These are phyloP conservation scores for Cordyceps farinosa DNA, from an alignment of 2,329 filamentous ascomycete species.

Conservation along the genomic window DNA sequence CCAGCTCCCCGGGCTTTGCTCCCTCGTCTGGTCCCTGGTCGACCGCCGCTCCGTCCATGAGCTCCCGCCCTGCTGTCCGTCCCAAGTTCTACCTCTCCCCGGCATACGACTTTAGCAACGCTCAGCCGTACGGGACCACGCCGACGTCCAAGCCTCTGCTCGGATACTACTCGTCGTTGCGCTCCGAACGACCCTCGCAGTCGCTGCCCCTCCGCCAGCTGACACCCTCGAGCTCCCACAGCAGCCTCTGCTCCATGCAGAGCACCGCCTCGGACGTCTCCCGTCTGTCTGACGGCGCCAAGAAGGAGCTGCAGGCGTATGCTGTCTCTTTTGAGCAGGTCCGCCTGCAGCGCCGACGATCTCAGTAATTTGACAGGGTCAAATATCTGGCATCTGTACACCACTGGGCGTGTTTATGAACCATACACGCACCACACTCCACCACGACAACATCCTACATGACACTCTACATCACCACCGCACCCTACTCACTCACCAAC, in stretches of 20 bases:
- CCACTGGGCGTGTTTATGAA: constrained; percentile 15
- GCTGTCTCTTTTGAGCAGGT: constrained; percentile 85
- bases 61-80: constrained; percentile 11
- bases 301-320: constrained; percentile 78
- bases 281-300: constrained; percentile 70
- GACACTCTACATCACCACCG: constrained; percentile 16
- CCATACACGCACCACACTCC: constrained; percentile 20
- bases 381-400: background rate
- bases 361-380: constrained; percentile 38
- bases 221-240: constrained; percentile 74
- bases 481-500: background rate
- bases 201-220: constrained; percentile 40
- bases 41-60: constrained; percentile 27
- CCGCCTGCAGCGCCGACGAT: constrained; percentile 56
- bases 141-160: constrained; percentile 38
- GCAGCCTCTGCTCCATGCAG: constrained; percentile 76
- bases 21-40: constrained; percentile 51
- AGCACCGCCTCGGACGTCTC: constrained; percentile 52
- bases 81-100: constrained; percentile 66
- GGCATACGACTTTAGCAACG: constrained; percentile 69
- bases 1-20: constrained; percentile 53
- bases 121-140: constrained; percentile 54
- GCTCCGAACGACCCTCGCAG: constrained; percentile 17
- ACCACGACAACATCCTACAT: constrained; percentile 15
- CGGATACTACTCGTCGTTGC: constrained; percentile 30